Evolutionary conservation across 306 rosid species (phyloP).

Genomic region (Delonix regia): DNA sequence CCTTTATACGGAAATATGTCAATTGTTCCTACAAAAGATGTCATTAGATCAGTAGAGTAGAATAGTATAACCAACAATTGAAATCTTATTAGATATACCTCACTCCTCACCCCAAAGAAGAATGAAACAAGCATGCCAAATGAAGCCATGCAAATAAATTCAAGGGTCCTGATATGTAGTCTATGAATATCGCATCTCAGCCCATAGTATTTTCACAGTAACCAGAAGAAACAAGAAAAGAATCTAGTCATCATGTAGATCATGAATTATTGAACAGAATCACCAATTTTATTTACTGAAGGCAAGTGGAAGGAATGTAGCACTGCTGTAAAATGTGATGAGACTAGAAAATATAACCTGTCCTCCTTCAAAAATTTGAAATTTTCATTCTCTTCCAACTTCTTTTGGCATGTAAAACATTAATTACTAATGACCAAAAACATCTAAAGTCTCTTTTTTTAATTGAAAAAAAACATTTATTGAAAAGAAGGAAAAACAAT

Average conservation of each 20-base stretch:
- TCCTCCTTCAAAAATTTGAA: not conserved
- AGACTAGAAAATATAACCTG: not conserved
- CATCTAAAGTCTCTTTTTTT: not conserved
- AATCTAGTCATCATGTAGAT: too few species aligned
- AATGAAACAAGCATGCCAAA: not conserved
- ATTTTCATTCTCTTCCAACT: not conserved
- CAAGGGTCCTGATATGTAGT: not conserved
- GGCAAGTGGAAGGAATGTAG: too few species aligned
- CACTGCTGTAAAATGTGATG: not conserved
- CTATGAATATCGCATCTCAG: not conserved
- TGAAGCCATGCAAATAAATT: conserved; percentile 16
- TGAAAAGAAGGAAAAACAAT: too few species aligned
- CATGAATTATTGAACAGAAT: too few species aligned
- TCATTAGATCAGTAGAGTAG: not conserved
- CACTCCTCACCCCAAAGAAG: not conserved
- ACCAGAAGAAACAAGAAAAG: too few species aligned
- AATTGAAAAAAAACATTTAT: too few species aligned
- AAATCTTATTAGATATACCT: conserved; percentile 20
- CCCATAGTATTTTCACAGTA: not conserved
- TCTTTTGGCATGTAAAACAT: not conserved
- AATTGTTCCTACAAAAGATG: conserved; percentile 64
- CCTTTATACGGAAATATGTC: conserved; percentile 84
- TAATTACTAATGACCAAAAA: not conserved
- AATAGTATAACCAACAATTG: conserved; percentile 8
- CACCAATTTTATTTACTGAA: too few species aligned